Evolutionary conservation across 225 moss, liverwort and hornwort species (phyloP).

Genomic region (Thuidium tamariscinum): DNA sequence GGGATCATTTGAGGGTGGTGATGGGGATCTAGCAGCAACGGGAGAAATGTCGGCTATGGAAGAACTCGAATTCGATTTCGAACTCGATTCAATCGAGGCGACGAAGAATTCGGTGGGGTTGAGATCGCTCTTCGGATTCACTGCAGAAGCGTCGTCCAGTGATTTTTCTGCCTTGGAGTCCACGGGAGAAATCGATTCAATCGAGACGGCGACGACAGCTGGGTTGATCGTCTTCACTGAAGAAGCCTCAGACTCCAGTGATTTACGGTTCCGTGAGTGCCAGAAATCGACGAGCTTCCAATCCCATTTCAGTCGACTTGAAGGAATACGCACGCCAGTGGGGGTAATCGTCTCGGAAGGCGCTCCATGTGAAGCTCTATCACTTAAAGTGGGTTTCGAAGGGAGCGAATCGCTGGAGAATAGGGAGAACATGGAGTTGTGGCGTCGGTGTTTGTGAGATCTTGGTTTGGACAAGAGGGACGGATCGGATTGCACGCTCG

Average conservation of each 20-base stretch:
- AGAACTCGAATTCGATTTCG: background rate
- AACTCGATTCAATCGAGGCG: background rate
- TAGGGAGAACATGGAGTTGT: slow-evolving; percentile 28
- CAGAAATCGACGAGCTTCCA: slow-evolving; percentile 29
- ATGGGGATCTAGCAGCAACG: background rate
- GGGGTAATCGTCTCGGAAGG: background rate
- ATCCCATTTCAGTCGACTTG: slow-evolving; percentile 10
- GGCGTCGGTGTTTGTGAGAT: slow-evolving; percentile 11
- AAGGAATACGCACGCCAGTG: background rate
- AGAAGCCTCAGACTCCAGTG: background rate
- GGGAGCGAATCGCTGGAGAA: background rate
- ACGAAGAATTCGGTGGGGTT: background rate
- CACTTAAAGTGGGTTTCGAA: background rate
- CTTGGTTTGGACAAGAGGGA: background rate
- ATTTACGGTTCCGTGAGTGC: background rate
- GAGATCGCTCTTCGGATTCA: background rate
- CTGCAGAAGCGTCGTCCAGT: background rate
- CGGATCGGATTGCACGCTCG: slow-evolving; percentile 20
- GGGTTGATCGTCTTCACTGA: background rate
- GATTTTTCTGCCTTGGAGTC: background rate
- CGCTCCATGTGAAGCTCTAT: background rate
- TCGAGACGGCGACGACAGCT: background rate
- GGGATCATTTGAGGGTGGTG: background rate
- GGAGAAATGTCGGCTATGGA: background rate
- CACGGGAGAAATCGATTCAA: background rate